Evolutionary conservation across 345 rosid genomes (phyloP), one percentile per base, ranked within the genome.

Genomic region (Odontarrhena argentea): DNA sequence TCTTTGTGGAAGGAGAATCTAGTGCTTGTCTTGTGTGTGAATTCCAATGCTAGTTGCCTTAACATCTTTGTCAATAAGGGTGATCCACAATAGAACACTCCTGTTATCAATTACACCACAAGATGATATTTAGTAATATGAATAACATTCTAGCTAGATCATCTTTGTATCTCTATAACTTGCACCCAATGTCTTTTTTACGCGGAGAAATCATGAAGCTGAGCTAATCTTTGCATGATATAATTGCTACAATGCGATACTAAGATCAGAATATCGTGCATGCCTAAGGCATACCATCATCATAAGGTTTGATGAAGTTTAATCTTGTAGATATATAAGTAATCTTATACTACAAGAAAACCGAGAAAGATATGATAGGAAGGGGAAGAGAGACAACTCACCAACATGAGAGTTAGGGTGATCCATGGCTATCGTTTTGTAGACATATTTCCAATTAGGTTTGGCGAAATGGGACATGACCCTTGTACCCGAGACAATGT

Each of bases 1-100:
- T 88, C 96, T 69, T 86, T 86, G 58, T 88, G 96, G 72, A 88
- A 88, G 55, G 85, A 80, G 73, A 88, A 88, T 63, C 80, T 86
- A 56, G 89, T 86, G 53, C 7, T 56, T n/a, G 92, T 83, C 74
- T 73, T 86, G 78, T 75, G 92, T 24, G 89, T 83, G 77, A 83
- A 82, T 76, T 86, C 88, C 74, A 67, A 69, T 37, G 96, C 96
- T 26, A 86, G 78, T 7, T 78, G 84, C 14, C 84, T 70, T 28
- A 88, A 74, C 43, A 84, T 79, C 65, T 84, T 81, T 7, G 83
- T 81, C 42, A 86, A 65, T 7, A 65, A 81, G 3, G 88, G 85
- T 26, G 74, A 59, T 70, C 96, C 96, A 71, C 96, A 86, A 30
- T 84, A 88, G 63, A 88, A 88, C 60, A 88, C 92, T 53, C 96